Base-by-base conservation (phyloP, 352 stramenopile genomes). In the Globisporangium ultimum region DNA sequence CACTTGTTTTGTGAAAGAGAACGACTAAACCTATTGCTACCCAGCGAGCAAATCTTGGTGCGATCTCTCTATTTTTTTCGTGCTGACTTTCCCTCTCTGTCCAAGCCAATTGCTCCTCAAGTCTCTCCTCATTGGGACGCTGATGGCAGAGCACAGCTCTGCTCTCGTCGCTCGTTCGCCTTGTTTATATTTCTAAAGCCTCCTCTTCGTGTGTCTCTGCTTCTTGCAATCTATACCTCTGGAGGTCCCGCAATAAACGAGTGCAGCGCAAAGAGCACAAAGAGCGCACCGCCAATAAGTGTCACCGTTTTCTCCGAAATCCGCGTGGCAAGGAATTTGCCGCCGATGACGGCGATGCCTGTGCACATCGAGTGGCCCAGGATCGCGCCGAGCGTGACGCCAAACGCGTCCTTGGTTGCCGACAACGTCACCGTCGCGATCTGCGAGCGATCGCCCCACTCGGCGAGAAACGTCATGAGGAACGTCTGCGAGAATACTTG, bases 391-490 rank as follows among this genome's bases (percentile, higher is more conserved):
- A 98, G 80, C 36, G 94, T 98, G 21, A 99, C 97, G 22, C 90
- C 93, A 48, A 97, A 93, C 38, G 89, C 85, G 57, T 98, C 90
- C 66, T 99, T 99, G 41, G 95, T 94, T 2, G 97, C 92, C 24
- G 95, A 97, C 52, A 99, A 74, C 49, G 97, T 98, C 69, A 99
- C 98, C 3, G 97, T 99, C 41, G 97, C 97, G 71, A 99, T 99
- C 75, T 86, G 58, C 32, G 95, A 99, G 36, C 97, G 95, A 78
- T 99, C 97, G 15, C 97, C 97, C 97, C 97, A 99, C 72, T 99
- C 97, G 0, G 97, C 97, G 55, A 99, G 73, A 67, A 99, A 99
- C 36, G 97, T 99, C 68, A 99, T 88, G 46, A 97, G 92, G 64
- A 99, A 98, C 40, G 95, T 88, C 72, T 98, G 90, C 14, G 96